These are phyloP conservation scores for Hypsizygus ulmarius DNA, from an alignment of 1,284 basidiomycete genomes.

Conservation along the genomic window DNA sequence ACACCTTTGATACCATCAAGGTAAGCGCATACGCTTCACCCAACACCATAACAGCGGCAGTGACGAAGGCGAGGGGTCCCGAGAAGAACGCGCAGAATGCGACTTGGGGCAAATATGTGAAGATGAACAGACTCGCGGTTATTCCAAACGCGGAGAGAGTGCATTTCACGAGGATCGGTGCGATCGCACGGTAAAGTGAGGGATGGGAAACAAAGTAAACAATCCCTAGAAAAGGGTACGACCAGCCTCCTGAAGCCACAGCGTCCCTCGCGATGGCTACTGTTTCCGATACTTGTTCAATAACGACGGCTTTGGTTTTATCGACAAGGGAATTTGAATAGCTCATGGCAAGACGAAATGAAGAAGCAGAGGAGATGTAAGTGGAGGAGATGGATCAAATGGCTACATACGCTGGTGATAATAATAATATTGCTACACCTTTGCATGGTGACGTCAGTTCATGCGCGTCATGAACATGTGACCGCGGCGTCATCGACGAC, in stretches of 20 bases:
- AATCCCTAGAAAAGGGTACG: constrained; percentile 37
- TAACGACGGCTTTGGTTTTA: no score
- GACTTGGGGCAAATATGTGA: constrained; percentile 70
- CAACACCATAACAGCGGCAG: constrained; percentile 38
- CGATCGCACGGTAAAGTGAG: constrained; percentile 36
- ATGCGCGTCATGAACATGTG: neutral
- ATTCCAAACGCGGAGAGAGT: constrained; percentile 40
- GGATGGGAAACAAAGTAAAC: constrained; percentile 34
- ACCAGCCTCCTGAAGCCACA: constrained; percentile 33
- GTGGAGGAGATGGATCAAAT: no score
- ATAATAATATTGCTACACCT: no score
- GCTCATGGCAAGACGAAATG: neutral
- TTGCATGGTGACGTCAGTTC: neutral
- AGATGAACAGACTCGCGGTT: constrained; percentile 50
- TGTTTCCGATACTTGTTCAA: neutral
- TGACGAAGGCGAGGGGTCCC: constrained; percentile 51
- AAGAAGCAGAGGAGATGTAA: neutral
- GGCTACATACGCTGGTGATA: no score
- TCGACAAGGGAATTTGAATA: no score
- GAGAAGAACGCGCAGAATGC: constrained; percentile 62
- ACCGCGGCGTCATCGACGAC: neutral
- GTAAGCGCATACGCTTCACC: constrained; percentile 42
- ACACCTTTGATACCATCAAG: constrained; percentile 45
- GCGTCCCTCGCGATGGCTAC: constrained; percentile 24
- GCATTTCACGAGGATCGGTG: constrained; percentile 39